Conservation (phyloP, 495 filamentous ascomycete species). For the Tuber microsphaerosporum region DNA sequence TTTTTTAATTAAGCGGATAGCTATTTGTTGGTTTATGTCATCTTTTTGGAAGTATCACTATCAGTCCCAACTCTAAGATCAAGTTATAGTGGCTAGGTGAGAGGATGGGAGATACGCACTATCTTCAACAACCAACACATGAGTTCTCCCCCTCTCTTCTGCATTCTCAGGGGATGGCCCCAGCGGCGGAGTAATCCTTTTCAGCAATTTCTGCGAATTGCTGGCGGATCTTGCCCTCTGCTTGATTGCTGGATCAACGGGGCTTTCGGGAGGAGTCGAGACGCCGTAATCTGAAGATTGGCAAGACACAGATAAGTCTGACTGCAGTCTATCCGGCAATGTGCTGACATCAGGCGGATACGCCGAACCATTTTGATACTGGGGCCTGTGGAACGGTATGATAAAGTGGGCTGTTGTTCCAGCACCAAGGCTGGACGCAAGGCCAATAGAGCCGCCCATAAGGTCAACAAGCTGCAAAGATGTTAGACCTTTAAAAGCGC, state of each 20-base stretch:
- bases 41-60: slow-evolving; percentile 15
- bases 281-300: slow-evolving; percentile 36
- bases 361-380: slow-evolving; percentile 42
- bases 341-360: slow-evolving; percentile 47
- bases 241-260: slow-evolving; percentile 22
- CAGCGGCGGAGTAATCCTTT: slow-evolving; percentile 38
- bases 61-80: background rate
- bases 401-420: slow-evolving; percentile 63
- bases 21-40: slow-evolving; percentile 69
- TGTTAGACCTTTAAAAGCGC: slow-evolving; percentile 4
- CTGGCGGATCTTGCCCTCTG: slow-evolving; percentile 26
- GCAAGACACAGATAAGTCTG: slow-evolving; percentile 57
- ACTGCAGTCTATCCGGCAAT: slow-evolving; percentile 56
- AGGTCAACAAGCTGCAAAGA: slow-evolving; percentile 62
- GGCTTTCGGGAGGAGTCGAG: slow-evolving; percentile 34
- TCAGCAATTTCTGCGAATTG: slow-evolving; percentile 29
- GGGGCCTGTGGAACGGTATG: slow-evolving; percentile 59
- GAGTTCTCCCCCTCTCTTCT: slow-evolving; percentile 50
- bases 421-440: slow-evolving; percentile 52
- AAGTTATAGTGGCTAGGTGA: background rate
- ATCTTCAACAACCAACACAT: slow-evolving; percentile 72
- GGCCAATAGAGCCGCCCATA: slow-evolving; percentile 70
- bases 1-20: slow-evolving; percentile 64
- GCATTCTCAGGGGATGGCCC: slow-evolving; percentile 37
- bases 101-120: slow-evolving; percentile 44